Evolutionary conservation across 1,284 basidiomycete genomes (phyloP), one percentile per base, ranked within the genome.

Genomic region (Moesziomyces parantarcticus): DNA sequence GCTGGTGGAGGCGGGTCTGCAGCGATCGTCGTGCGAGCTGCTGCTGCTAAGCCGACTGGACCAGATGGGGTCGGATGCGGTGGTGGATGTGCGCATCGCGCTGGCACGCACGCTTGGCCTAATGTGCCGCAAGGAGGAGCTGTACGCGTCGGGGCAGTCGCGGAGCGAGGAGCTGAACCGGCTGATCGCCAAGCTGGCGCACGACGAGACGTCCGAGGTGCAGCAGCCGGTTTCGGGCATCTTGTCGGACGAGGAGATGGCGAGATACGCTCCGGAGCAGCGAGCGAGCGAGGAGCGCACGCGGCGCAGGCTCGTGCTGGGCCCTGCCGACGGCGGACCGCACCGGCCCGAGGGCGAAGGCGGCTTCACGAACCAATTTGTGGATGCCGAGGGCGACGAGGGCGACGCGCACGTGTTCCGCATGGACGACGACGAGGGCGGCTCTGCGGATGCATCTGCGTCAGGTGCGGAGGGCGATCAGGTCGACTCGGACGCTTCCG

Each of bases 61-160:
- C 32, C 80, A 83, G 48, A 87, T 97, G 48, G 88, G 89, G 16
- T 93, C 96, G 80, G 81, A 82, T 63, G 83, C 80, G n/a, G 89
- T 97, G 23, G 87, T 93, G 50, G 94, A 94, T 76, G 93, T 98
- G 47, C 89, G 94, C 43, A 92, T 97, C 60, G 91, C 89, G 8
- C 87, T 95, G 1, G 90, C 94, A 14, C 88, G 92, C 45, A 86
- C 92, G 32, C 85, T 89, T 21, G 88, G 88, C 40, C 82, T 85
- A 43, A 83, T 90, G 50, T 88, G 71, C 40, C 55, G 66, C 45
- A 61, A 59, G 34, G 67, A 81, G 58, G 70, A 75, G 75, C 77
- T 83, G 18, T 84, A 83, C 55, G 78, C 79, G 10, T 61, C 75
- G 32, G 57, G 76, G 0, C 70, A 80, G 32, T 75, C 75, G n/a